Evolutionary conservation across 2,329 filamentous ascomycete species (phyloP).

Genomic region (Epichloe sibirici): DNA sequence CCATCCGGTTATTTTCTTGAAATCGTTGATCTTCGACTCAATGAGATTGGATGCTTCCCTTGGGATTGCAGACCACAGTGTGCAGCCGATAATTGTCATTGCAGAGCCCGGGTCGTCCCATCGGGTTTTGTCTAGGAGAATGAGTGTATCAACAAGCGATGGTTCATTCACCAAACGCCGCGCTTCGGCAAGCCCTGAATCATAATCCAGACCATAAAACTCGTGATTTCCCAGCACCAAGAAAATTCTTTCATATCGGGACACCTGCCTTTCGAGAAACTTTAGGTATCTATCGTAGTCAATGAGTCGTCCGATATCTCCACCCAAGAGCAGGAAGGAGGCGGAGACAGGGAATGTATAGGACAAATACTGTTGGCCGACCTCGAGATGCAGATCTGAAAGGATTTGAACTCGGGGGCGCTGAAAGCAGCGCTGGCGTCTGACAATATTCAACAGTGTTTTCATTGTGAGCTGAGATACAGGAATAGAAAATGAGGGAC

Average conservation of each 20-base stretch:
- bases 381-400: constrained; percentile 39
- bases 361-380: constrained; percentile 28
- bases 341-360: constrained; percentile 29
- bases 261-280: constrained; percentile 31
- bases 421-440: background rate
- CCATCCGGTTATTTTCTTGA: constrained; percentile 40
- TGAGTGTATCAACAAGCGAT: constrained; percentile 23
- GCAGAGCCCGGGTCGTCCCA: constrained; percentile 26
- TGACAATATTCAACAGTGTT: constrained; percentile 1
- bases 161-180: constrained; percentile 25
- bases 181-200: constrained; percentile 25
- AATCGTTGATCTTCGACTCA: constrained; percentile 36
- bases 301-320: constrained; percentile 37
- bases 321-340: constrained; percentile 32
- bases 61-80: constrained; percentile 42
- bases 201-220: constrained; percentile 33
- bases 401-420: constrained; percentile 21
- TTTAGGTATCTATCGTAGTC: constrained; percentile 31
- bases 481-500: background rate
- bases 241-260: constrained; percentile 30
- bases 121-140: constrained; percentile 30
- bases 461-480: background rate
- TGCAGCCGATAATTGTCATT: constrained; percentile 44
- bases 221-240: constrained; percentile 43
- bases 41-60: constrained; percentile 26